Base-by-base conservation (phyloP, 345 rosid species). In the Abelmoschus esculentus region DNA sequence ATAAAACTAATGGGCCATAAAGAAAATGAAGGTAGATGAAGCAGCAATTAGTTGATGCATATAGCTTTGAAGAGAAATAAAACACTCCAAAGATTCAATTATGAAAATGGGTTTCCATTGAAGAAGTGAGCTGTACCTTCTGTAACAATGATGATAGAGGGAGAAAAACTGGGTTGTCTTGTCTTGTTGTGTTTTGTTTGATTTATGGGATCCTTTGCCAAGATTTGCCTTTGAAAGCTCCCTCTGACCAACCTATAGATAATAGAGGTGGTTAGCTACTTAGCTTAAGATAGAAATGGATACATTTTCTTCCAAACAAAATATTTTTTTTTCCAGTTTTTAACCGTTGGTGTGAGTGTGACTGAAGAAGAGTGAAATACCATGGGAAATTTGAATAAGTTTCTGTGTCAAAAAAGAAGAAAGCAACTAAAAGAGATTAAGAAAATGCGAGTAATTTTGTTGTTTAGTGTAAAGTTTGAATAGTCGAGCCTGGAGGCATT, bases 101-200 rank as follows among this genome's bases (percentile, higher is more conserved):
- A 36, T 60, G 44, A 7, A 17, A 28, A 18, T 58, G 50, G 57
- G 57, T 4, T 47, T 66, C 29, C 17, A 56, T 26, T 56, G 57
- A 49, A 36, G 57, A 47, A 66, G 56, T 46, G 42, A 66, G 26
- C 66, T 44, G 58, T 54, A 54, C 58, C 55, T 54, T 7, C 58
- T 18, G 26, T 19, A 54, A 54, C 9, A 7, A 12, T 54, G 29
- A 54, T 54, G 58, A 54, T 54, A 54, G 26, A 54, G 29, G 8
- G 13, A 54, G 58, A 42, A 65, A 58, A 5, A 44, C 0, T 19
- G 42, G 28, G 14, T 66, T 29, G 56, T 66, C 3, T 34, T 61
- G 67, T 63, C 71, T 11, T 67, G 47, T 31, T 31, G 22, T 31
- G 59, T 67, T 50, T 14, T 29, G 71, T 52, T 32, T 67, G 57